Evolutionary conservation across 495 filamentous ascomycete genomes (phyloP).

Genomic region (Collariella sp.): DNA sequence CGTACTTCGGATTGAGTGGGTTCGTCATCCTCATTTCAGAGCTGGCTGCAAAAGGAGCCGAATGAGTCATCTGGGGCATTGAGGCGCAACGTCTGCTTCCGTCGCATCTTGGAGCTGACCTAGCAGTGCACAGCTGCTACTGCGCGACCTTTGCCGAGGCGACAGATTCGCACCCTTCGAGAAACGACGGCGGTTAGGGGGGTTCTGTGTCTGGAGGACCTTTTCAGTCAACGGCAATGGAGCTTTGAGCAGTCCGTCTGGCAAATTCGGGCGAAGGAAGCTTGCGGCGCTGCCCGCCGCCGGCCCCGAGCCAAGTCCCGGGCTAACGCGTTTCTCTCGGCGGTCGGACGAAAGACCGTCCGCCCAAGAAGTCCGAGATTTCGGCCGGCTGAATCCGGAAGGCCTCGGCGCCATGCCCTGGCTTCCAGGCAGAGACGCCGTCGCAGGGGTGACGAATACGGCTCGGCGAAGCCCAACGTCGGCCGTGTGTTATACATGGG

Average conservation of each 20-base stretch:
- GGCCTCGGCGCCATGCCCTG: slow-evolving; percentile 5
- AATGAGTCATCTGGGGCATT: slow-evolving; percentile 3
- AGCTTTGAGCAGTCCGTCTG: slow-evolving; percentile 2
- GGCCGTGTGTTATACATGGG: slow-evolving; percentile 5
- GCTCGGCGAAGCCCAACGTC: neutral
- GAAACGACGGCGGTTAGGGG: neutral
- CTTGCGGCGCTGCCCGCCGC: too few relatives aligned
- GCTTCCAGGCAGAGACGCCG: slow-evolving; percentile 5
- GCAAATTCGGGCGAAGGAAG: neutral
- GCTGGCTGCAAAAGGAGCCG: neutral
- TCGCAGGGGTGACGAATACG: slow-evolving; percentile 9
- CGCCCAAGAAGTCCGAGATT: slow-evolving; percentile 19
- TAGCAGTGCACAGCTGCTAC: neutral
- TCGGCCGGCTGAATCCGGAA: slow-evolving; percentile 1
- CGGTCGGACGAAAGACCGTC: slow-evolving; percentile 25
- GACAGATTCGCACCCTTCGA: neutral
- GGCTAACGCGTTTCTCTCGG: slow-evolving; percentile 19
- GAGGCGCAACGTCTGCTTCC: neutral
- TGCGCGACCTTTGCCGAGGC: neutral
- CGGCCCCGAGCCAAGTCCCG: neutral
- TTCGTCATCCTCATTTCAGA: slow-evolving; percentile 7
- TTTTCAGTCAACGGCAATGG: too few relatives aligned
- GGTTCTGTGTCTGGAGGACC: neutral
- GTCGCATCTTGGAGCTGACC: neutral
- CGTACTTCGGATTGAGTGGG: neutral